Evolutionary conservation across 768 basidiomycete genomes (phyloP), one percentile per base, ranked within the genome.

Genomic region (Melanogaster broomeanus): DNA sequence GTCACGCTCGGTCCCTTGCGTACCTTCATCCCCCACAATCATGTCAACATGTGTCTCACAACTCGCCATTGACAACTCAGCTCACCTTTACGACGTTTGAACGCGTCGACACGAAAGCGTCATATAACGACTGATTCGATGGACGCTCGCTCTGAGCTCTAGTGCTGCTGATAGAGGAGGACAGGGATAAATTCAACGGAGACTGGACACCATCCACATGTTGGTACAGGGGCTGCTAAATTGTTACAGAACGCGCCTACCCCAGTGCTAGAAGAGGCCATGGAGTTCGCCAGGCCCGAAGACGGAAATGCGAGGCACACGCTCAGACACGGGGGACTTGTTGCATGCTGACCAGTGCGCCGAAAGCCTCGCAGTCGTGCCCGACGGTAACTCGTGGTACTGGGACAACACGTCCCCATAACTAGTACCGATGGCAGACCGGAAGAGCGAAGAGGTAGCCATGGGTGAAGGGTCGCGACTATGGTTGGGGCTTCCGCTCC

Each of bases 31-130:
- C 6, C 16, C 22, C 31, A 19, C 35, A 5, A 19, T 64, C 2
- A 57, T 51, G 35, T 2, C 6, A n/a, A n/a, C n/a, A n/a, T 16
- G 21, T n/a, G 4, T 33, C 10, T 10, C 18, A 41, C 6, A 22
- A 11, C 22, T 13, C 10, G 37, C 8, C 12, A 18, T 9, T 19
- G 3, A 27, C 18, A 22, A 16, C 10, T 13, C 10, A 11, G 73
- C 80, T 60, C 54, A 82, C 83, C 48, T 73, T 74, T 24, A 83
- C 72, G n/a, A 76, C 79, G 51, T 82, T 77, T 28, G 82, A 83
- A 37, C 74, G 74, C 40, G 80, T 77, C 30, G 71, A 61, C 22
- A 79, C 58, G 57, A 84, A 84, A 6, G 76, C 71, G 16, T 75
- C 68, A 22, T 56, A 58, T n/a, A 53, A 69, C 54, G 28, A 61